Evolutionary conservation across 1,284 basidiomycete genomes (phyloP).

Genomic region (Cystobasidium slooffiae): DNA sequence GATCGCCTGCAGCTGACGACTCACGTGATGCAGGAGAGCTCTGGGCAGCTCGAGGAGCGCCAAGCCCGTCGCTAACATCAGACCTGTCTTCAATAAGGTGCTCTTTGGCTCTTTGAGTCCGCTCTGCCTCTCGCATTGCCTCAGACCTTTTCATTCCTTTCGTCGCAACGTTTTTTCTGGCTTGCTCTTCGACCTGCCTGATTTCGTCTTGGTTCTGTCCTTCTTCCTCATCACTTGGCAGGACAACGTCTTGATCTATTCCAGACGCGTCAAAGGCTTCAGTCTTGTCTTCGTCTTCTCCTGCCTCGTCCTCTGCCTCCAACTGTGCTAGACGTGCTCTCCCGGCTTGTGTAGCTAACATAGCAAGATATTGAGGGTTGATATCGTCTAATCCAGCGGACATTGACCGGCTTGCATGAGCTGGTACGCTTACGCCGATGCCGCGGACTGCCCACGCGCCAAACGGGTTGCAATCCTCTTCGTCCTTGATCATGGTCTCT

Average conservation of each 20-base stretch:
- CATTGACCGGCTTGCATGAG: constrained; percentile 6
- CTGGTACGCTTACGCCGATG: constrained; percentile 46
- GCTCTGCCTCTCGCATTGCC: background rate
- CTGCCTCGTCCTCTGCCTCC: constrained; percentile 44
- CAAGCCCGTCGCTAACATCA: background rate
- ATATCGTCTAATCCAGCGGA: constrained; percentile 15
- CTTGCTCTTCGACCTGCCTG: constrained; percentile 49
- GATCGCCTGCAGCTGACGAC: constrained; percentile 39
- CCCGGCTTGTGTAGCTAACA: constrained; percentile 34
- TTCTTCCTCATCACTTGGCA: constrained; percentile 46
- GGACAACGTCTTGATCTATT: constrained; percentile 55
- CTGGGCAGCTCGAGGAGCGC: background rate
- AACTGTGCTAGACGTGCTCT: constrained; percentile 23
- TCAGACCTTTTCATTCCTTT: background rate
- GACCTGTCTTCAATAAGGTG: background rate
- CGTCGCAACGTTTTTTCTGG: constrained; percentile 43
- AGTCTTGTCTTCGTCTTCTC: constrained; percentile 39
- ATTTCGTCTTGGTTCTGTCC: constrained; percentile 47
- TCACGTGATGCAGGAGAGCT: constrained; percentile 21
- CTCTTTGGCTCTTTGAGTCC: background rate
- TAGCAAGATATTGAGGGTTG: constrained; percentile 30
- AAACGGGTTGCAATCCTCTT: constrained; percentile 67
- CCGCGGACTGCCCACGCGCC: constrained; percentile 63
- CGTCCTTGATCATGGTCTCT: constrained; percentile 57
- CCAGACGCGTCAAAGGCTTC: constrained; percentile 53